phyloP scores from a whole-genome alignment of 345 rosid genomes.

The Murraya koenigii region DNA sequence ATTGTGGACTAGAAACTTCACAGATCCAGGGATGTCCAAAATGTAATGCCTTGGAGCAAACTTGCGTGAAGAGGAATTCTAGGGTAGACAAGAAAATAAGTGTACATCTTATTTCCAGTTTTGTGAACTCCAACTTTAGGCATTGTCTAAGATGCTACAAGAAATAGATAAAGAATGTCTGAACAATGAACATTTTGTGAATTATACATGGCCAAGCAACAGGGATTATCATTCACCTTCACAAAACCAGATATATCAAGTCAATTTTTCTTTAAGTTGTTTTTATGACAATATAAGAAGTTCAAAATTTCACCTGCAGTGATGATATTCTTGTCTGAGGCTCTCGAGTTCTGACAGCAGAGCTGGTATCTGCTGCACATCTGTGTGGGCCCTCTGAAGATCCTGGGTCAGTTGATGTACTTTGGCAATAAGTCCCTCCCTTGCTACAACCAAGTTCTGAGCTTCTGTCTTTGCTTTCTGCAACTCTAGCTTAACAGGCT shows the following conservation, averaged over 20 bases:
- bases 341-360: conserved; percentile 75
- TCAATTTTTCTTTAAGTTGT: background rate
- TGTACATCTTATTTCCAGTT: conserved; percentile 10
- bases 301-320: conserved; percentile 64
- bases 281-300: conserved; percentile 8
- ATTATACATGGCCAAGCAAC: background rate
- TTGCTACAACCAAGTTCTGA: conserved; percentile 54
- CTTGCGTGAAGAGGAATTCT: background rate
- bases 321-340: conserved; percentile 88
- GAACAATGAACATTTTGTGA: background rate
- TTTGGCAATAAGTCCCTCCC: conserved; percentile 83
- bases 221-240: background rate
- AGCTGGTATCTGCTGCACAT: conserved; percentile 77
- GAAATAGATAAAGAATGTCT: background rate
- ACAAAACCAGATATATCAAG: background rate
- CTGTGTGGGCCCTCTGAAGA: conserved; percentile 67
- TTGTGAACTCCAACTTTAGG: background rate
- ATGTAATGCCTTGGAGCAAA: background rate
- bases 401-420: conserved; percentile 74
- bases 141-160: background rate
- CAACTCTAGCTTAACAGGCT: conserved; percentile 64
- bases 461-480: conserved; percentile 78
- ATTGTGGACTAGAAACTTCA: background rate
- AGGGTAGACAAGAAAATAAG: background rate
- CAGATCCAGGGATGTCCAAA: background rate